Evolutionary conservation across 2,329 filamentous ascomycete species (phyloP).

Genomic region (Talaromyces sp.): DNA sequence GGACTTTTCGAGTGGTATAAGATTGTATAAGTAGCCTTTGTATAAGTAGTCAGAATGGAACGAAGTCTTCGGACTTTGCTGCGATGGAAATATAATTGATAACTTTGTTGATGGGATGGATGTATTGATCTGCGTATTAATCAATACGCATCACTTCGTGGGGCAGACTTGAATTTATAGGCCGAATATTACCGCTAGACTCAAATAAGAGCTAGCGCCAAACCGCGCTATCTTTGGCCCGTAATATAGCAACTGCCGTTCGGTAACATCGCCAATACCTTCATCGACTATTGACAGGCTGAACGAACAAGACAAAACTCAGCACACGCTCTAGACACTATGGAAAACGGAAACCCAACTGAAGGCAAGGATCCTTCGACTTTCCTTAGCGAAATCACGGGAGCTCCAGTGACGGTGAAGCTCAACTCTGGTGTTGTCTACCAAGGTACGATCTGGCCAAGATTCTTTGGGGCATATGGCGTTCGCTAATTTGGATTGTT

Average conservation of each 20-base stretch:
- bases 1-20: background rate
- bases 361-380: constrained; percentile 90
- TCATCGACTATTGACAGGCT: background rate
- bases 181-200: background rate
- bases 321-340: constrained; percentile 35
- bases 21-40: background rate
- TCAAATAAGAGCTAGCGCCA: background rate
- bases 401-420: constrained; percentile 91
- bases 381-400: constrained; percentile 92
- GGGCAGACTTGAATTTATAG: background rate
- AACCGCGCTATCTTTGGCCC: background rate
- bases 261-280: background rate
- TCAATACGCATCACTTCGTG: background rate
- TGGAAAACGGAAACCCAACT: constrained; percentile 70
- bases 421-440: constrained; percentile 98
- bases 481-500: background rate
- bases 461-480: background rate
- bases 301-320: background rate
- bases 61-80: background rate
- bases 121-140: background rate
- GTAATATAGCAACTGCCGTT: background rate
- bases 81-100: background rate
- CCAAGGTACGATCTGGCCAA: constrained; percentile 64
- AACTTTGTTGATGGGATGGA: background rate
- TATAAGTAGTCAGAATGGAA: background rate